phyloP scores from a whole-genome alignment of 345 rosid species.

The Corchorus capsularis region DNA sequence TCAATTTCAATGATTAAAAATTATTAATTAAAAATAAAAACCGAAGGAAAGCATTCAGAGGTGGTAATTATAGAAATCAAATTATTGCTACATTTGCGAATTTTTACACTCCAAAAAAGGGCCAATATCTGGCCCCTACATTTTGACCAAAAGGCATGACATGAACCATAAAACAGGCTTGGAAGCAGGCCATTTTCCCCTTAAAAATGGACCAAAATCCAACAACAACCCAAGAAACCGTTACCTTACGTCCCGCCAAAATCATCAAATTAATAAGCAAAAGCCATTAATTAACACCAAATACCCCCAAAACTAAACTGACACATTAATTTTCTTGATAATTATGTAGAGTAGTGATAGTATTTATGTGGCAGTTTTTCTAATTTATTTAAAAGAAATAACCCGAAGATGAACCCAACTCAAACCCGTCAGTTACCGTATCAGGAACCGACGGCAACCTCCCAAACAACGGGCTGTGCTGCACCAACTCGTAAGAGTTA shows the following conservation, averaged over 20 bases:
- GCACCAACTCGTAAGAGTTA: conserved; percentile 31
- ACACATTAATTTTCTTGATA: neutral
- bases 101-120: conserved; percentile 2
- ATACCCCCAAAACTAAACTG: neutral
- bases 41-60: neutral
- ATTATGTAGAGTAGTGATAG: neutral
- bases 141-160: conserved; percentile 11
- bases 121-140: neutral
- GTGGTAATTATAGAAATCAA: neutral
- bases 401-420: conserved; percentile 43
- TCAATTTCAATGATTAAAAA: neutral
- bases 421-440: conserved; percentile 41
- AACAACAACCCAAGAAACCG: neutral
- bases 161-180: conserved; percentile 12
- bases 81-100: neutral
- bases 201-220: conserved; percentile 8
- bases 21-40: no score
- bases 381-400: conserved; percentile 27
- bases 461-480: conserved; percentile 35
- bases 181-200: conserved; percentile 16
- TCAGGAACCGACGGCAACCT: conserved; percentile 33
- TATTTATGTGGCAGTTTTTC: neutral
- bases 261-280: conserved; percentile 3
- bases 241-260: conserved; percentile 14
- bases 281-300: conserved; percentile 2